Base-by-base conservation (phyloP, 2,329 filamentous ascomycete genomes). In the Fusarium sp. region DNA sequence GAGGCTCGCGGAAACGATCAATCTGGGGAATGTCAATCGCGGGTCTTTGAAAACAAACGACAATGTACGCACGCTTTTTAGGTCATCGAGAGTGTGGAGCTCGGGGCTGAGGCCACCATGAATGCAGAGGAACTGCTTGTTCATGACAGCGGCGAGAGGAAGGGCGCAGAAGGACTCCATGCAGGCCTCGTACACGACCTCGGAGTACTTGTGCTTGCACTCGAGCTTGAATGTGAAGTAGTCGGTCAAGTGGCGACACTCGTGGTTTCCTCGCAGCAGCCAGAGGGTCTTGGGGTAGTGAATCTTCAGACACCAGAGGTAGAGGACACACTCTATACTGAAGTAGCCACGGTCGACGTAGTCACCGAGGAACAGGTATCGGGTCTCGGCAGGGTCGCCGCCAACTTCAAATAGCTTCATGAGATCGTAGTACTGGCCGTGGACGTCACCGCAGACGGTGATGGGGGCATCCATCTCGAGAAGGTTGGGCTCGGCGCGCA, bases 191-290 rank as follows among this genome's bases (percentile, higher is more conserved):
- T 99, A 99, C 70, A 99, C 90, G 74, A 90, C 90, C 86, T 98
- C 97, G 37, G 95, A 98, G 86, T 99, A 99, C 85, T 99, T 99
- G 90, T 99, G 97, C 87, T 98, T 98, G 89, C 97, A 99, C 85
- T 99, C 97, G 68, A 99, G 92, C 89, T 99, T 98, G 89, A 99
- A 99, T 71, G 97, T 99, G 86, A 99, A 99, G 89, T 99, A 99
- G 83, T 99, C 97, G 67, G 97, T 99, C 89, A 99, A 90, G 87
- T 99, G 97, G 80, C 97, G 93, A 85, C 97, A 99, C 86, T 99
- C 97, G 86, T 99, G 97, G 85, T 99, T 99, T 77, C 97, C 97
- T 80, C 97, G 94, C 77, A 99, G 91, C 78, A 99, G 89, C 97
- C 97, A 99, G 67, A 99, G 91, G 23, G 95, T 96, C 84, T 98